phyloP scores from a whole-genome alignment of 805 yeast species.

The Sugiyamaella americana region DNA sequence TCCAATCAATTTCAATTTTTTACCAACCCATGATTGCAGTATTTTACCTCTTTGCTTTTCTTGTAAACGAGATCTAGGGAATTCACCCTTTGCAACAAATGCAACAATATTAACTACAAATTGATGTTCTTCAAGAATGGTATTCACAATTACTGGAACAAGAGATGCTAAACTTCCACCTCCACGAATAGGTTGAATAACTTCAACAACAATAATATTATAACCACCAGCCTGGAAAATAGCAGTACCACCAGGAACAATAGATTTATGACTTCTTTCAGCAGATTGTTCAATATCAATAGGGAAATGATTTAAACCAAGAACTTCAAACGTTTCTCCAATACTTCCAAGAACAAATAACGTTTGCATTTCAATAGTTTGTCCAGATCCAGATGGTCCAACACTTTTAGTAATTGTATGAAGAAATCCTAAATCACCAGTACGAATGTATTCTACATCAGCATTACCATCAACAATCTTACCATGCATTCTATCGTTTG shows the following conservation, averaged over 20 bases:
- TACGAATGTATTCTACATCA: conserved; percentile 63
- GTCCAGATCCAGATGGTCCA: conserved; percentile 3
- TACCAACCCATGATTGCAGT: conserved; percentile 49
- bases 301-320: conserved; percentile 90
- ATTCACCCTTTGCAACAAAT: conserved; percentile 58
- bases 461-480: conserved; percentile 59
- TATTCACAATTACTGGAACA: conserved; percentile 77
- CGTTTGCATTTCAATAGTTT: conserved; percentile 53
- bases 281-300: conserved; percentile 71
- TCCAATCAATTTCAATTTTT: conserved; percentile 34
- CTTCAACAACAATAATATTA: conserved; percentile 67
- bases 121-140: conserved; percentile 73
- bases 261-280: conserved; percentile 43
- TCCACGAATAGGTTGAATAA: conserved; percentile 35
- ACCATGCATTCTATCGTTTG: conserved; percentile 53
- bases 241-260: conserved; percentile 43
- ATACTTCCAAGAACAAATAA: conserved; percentile 80
- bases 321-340: conserved; percentile 79
- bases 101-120: conserved; percentile 77
- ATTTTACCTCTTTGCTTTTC: conserved; percentile 71
- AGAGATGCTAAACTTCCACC: conserved; percentile 54
- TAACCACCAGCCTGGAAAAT: conserved; percentile 79
- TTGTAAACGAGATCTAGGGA: conserved; percentile 67
- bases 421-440: conserved; percentile 92
- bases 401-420: conserved; percentile 54